Evolutionary conservation across 805 yeast genomes (phyloP).

Genomic region (Ogataea populi-albae): DNA sequence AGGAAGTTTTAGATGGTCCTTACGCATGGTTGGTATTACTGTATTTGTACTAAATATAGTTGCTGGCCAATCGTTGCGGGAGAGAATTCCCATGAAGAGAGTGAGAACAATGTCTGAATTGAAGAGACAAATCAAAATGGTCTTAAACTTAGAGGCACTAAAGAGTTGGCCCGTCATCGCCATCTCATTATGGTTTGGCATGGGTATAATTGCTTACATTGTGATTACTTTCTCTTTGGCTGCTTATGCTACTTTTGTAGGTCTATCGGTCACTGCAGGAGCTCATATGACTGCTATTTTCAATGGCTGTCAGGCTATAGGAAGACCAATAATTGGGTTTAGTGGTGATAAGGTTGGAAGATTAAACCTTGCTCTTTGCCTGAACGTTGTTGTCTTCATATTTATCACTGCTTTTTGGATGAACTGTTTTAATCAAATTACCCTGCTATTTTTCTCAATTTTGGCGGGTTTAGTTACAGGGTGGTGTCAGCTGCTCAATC

Average conservation of each 20-base stretch:
- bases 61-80: slow-evolving; percentile 42
- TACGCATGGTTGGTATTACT: slow-evolving; percentile 41
- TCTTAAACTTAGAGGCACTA: slow-evolving; percentile 16
- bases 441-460: slow-evolving; percentile 36
- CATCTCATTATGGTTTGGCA: slow-evolving; percentile 28
- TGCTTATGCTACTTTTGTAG: slow-evolving; percentile 46
- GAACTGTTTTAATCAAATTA: slow-evolving; percentile 29
- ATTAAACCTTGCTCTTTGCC: slow-evolving; percentile 39
- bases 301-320: slow-evolving; percentile 46
- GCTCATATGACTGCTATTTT: slow-evolving; percentile 44
- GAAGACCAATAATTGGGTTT: slow-evolving; percentile 48
- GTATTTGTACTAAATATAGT: slow-evolving; percentile 36
- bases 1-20: slow-evolving; percentile 42
- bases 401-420: slow-evolving; percentile 46
- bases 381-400: slow-evolving; percentile 34
- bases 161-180: slow-evolving; percentile 17
- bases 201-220: slow-evolving; percentile 40
- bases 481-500: slow-evolving; percentile 35
- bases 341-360: slow-evolving; percentile 46
- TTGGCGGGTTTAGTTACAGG: slow-evolving; percentile 46
- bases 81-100: slow-evolving; percentile 34
- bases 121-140: slow-evolving; percentile 10
- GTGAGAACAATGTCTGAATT: slow-evolving; percentile 8
- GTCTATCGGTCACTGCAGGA: slow-evolving; percentile 42
- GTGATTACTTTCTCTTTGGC: slow-evolving; percentile 46